Evolutionary conservation across 805 yeast genomes (phyloP), one percentile per base, ranked within the genome.

Genomic region (Yamadazyma nakazawae): DNA sequence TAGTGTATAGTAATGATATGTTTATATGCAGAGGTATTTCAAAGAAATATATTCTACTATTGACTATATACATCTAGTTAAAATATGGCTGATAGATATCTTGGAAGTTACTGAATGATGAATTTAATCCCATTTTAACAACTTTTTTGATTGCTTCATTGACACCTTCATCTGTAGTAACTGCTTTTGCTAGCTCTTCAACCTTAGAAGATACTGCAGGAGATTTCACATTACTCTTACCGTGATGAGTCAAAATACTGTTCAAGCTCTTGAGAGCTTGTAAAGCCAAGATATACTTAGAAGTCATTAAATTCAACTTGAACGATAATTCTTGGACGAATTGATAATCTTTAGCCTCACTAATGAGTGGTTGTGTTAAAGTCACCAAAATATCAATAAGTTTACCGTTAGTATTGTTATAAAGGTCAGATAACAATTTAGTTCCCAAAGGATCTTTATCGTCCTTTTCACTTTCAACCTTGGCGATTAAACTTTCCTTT

Each of bases 381-480:
- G 56, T 63, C 43, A 60, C 68, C n/a, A 84, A 72, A 12, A 66
- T 64, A 7, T 69, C 74, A 40, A 82, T 54, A 42, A 82, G 72
- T 14, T 69, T 59, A 34, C 67, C 56, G 30, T 66, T 56, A 2
- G 56, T 34, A 37, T 54, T 55, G 37, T 56, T 56, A 9, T 41
- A 43, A 47, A 68, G 55, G 25, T 63, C 65, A 11, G 55, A 36
- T 35, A 70, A 53, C 34, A 74, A 59, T 34, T 68, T 64, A 24
- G 73, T 72, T 30, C 89, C 92, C 51, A 82, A 74, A 2, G 81
- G 75, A 67, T 85, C 91, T 5, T 66, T 63, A 49, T 82, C 88
- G 14, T 75, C 73, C 45, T 68, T 67, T 50, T 60, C 74, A 37
- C 72, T 63, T 54, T 69, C 74, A 25, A 72, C 76, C 44, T 67